Conservation (phyloP, 2,329 filamentous ascomycete species). For the Scedosporium apiospermum region DNA sequence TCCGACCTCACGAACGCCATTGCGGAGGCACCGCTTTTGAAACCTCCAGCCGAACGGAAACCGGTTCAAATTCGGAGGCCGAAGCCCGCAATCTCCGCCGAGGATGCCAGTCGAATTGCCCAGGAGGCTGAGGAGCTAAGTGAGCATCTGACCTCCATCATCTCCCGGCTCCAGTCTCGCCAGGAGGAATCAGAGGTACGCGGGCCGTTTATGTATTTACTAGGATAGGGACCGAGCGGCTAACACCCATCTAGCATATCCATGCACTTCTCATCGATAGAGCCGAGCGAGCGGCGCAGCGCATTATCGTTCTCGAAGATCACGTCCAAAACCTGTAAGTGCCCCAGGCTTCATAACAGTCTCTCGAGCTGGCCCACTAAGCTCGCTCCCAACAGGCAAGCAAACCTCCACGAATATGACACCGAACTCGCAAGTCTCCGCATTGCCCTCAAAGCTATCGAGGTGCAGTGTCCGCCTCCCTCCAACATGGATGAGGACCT, state of each 20-base stretch:
- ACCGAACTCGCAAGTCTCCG: constrained; percentile 52
- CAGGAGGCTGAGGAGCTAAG: constrained; percentile 31
- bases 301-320: constrained; percentile 50
- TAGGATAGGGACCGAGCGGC: neutral
- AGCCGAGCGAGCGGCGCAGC: constrained; percentile 46
- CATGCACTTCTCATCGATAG: constrained; percentile 50
- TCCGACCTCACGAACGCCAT: constrained; percentile 26
- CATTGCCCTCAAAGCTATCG: constrained; percentile 52
- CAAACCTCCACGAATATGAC: constrained; percentile 46
- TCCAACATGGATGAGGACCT: constrained; percentile 49
- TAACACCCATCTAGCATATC: constrained; percentile 38
- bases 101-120: constrained; percentile 16
- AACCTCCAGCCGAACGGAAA: neutral
- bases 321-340: constrained; percentile 47
- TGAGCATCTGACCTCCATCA: constrained; percentile 37
- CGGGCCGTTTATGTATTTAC: constrained; percentile 3
- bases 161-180: constrained; percentile 41
- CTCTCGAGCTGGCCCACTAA: neutral
- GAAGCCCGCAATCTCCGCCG: constrained; percentile 9
- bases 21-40: neutral
- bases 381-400: constrained; percentile 31
- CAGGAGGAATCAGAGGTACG: constrained; percentile 51
- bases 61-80: neutral
- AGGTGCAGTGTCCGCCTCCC: constrained; percentile 45
- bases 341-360: neutral